Evolutionary conservation across 345 rosid species (phyloP), one percentile per base, ranked within the genome.

Genomic region (Carallia pectinifolia): DNA sequence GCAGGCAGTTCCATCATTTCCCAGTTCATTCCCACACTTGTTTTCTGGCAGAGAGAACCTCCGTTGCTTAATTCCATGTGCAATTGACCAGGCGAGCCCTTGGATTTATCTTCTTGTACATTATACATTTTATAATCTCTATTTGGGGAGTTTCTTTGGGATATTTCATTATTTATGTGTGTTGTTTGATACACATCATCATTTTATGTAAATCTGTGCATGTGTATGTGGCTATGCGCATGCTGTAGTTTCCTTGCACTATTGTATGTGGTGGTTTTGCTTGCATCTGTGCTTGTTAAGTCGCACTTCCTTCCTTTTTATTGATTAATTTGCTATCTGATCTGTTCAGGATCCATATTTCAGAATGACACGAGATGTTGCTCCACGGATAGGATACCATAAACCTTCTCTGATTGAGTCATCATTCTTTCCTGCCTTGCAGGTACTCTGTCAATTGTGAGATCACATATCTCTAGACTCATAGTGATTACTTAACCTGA

Each of bases 301-400:
- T 0, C 33, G 23, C 60, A 33, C 7, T 44, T 27, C 61, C 37
- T 58, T 29, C 9, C 16, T 62, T 66, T 68, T 68, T 4, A 66
- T 59, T 2, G 7, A 65, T 60, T 36, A 31, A 27, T 58, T 62
- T 66, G 34, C 47, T 60, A 75, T 53, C 70, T 64, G 38, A 39
- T 81, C 68, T 61, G 40, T 77, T 76, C 90, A 91, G 98, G 98
- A 94, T 79, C 99, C 97, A 61, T 95, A 95, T 81, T 94, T 92
- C 79, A 90, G 97, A 80, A 92, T 90, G 97, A 92, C 99, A 17
- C 81, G 97, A n/a, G 97, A 94, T 86, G 98, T 90, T 74, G 97
- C 98, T 64, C 97, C 97, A 7, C 89, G 96, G 50, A 58, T 92
- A 66, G 97, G 98, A 82, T 94, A 88, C 75, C 89, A 91, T 81